Percentiles rank a stretch among this genome's conserved stretches.
Evolutionary conservation across 495 filamentous ascomycete genomes (phyloP).

Genomic region (Neurospora hispaniola): DNA sequence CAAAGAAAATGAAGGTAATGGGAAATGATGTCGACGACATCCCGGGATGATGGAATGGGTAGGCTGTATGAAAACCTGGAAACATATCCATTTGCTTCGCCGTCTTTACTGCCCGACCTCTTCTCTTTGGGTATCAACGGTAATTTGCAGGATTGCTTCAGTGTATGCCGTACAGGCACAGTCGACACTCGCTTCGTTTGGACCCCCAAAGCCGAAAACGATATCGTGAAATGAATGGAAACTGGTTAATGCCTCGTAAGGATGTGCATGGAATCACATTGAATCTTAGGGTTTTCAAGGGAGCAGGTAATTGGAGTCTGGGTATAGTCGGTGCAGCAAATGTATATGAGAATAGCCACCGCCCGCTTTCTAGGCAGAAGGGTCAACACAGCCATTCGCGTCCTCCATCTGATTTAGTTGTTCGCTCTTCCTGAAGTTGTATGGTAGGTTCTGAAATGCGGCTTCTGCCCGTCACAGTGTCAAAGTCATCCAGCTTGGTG

Average conservation of each 20-base stretch:
- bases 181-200: background rate
- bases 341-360: background rate
- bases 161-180: background rate
- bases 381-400: background rate
- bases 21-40: background rate
- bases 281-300: constrained; percentile 5
- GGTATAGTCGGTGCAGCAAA: too few species aligned
- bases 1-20: background rate
- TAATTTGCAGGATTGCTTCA: background rate
- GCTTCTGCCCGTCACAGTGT: constrained; percentile 13
- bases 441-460: constrained; percentile 14
- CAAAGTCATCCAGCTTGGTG: background rate
- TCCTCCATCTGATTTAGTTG: background rate
- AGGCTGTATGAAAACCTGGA: background rate
- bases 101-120: constrained; percentile 23
- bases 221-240: background rate
- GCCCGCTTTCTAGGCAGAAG: background rate
- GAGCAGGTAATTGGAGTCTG: background rate
- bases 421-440: constrained; percentile 17
- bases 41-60: background rate
- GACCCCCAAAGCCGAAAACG: background rate
- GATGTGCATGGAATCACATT: constrained; percentile 1
- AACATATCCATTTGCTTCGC: constrained; percentile 2
- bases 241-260: background rate
- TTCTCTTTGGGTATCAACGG: constrained; percentile 24